These are phyloP conservation scores for Globisporangium camurandrum DNA, from an alignment of 352 stramenopile species.

Conservation along the genomic window DNA sequence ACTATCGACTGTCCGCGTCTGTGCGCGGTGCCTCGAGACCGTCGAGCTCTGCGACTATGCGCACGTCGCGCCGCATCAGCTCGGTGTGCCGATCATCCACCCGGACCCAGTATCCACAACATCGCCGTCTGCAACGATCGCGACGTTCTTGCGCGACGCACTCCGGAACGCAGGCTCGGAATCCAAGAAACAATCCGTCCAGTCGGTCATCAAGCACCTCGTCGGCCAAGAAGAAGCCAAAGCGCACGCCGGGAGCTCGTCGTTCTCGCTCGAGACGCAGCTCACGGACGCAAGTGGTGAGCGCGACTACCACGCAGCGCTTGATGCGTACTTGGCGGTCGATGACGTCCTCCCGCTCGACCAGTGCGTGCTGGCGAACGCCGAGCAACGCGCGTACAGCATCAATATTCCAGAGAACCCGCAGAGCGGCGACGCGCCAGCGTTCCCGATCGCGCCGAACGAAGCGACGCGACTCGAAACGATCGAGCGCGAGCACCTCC, in stretches of 20 bases:
- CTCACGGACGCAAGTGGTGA: slow-evolving; percentile 8
- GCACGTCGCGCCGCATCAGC: slow-evolving; percentile 21
- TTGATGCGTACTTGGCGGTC: slow-evolving; percentile 7
- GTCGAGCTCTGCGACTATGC: slow-evolving; percentile 48
- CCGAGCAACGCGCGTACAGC: slow-evolving; percentile 33
- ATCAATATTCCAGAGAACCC: slow-evolving; percentile 27
- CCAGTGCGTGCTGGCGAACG: slow-evolving; percentile 39
- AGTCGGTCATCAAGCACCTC: slow-evolving; percentile 54
- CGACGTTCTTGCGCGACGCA: slow-evolving; percentile 15
- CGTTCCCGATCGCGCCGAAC: slow-evolving; percentile 28
- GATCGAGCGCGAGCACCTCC: slow-evolving; percentile 36
- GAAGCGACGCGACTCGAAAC: slow-evolving; percentile 37
- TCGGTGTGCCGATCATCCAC: slow-evolving; percentile 18
- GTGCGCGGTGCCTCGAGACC: slow-evolving; percentile 38
- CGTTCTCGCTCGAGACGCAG: neutral
- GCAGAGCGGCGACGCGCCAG: slow-evolving; percentile 12
- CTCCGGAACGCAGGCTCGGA: slow-evolving; percentile 14
- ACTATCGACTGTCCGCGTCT: slow-evolving; percentile 35
- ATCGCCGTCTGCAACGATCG: slow-evolving; percentile 8
- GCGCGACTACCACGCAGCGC: slow-evolving; percentile 9
- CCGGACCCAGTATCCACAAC: neutral
- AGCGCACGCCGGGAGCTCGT: slow-evolving; percentile 2
- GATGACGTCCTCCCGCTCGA: slow-evolving; percentile 15
- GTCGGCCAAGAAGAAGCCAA: slow-evolving; percentile 31
- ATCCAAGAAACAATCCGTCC: slow-evolving; percentile 26